phyloP scores from a whole-genome alignment of 306 rosid genomes.

The Hylodesmum podocarpum region DNA sequence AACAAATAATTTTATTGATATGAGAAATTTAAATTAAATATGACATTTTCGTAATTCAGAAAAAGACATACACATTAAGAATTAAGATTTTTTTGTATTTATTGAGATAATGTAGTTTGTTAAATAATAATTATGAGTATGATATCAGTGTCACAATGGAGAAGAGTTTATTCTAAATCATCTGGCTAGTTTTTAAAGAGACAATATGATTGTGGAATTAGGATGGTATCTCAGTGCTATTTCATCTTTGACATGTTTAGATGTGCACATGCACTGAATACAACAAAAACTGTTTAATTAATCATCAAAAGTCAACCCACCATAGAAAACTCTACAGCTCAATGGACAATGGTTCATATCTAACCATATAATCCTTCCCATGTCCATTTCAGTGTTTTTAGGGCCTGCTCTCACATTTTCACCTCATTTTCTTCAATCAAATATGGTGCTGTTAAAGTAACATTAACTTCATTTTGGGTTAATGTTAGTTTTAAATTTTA shows the following conservation, averaged over 20 bases:
- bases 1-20: too few species aligned
- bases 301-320: background rate
- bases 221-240: slow-evolving; percentile 27
- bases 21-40: too few species aligned
- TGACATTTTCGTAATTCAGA: too few species aligned
- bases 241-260: slow-evolving; percentile 41
- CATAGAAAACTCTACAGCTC: background rate
- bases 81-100: too few species aligned
- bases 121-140: too few species aligned
- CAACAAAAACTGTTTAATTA: background rate
- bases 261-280: slow-evolving; percentile 6
- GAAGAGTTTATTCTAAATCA: too few species aligned
- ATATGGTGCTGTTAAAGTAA: background rate
- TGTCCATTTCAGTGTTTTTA: slow-evolving; percentile 28
- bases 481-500: too few species aligned
- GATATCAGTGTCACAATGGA: too few species aligned
- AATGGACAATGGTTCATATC: background rate
- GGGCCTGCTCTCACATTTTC: slow-evolving; percentile 29
- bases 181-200: slow-evolving; percentile 29
- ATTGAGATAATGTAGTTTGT: too few species aligned
- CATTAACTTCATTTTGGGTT: too few species aligned
- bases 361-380: slow-evolving; percentile 29
- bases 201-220: slow-evolving; percentile 38
- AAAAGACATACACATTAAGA: too few species aligned
- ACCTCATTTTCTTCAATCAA: background rate